phyloP scores from a whole-genome alignment of 352 stramenopile genomes.

The Phytopythium oedochilum region DNA sequence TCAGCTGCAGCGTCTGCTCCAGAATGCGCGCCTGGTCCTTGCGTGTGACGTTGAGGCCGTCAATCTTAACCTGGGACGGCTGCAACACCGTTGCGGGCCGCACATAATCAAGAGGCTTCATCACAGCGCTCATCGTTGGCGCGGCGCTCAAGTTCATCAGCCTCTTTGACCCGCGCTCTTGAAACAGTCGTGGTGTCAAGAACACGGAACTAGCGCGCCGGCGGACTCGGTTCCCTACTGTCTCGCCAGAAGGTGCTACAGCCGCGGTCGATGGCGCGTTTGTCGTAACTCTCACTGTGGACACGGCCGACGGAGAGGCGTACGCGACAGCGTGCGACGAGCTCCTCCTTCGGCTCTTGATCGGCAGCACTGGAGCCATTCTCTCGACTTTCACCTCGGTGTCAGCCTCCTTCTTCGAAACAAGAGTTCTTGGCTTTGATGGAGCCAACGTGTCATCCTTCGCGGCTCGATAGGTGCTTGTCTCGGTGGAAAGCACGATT shows the following conservation, averaged over 20 bases:
- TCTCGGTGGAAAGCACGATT: not conserved
- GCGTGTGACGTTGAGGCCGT: slow-evolving; percentile 16
- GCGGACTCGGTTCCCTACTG: not conserved
- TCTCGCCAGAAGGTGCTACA: not conserved
- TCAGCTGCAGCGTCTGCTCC: slow-evolving; percentile 22
- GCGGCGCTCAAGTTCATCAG: slow-evolving; percentile 14
- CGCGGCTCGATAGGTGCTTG: not conserved
- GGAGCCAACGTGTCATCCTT: not conserved
- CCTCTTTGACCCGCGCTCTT: slow-evolving; percentile 15
- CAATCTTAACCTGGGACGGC: slow-evolving; percentile 17
- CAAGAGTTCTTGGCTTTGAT: no score
- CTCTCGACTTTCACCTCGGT: not conserved
- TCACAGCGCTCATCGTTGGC: not conserved
- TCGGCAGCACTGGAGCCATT: not conserved
- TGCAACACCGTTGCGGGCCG: not conserved
- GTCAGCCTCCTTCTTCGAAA: not conserved
- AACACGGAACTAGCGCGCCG: slow-evolving; percentile 16
- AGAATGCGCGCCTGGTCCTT: slow-evolving; percentile 28
- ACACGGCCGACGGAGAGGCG: not conserved
- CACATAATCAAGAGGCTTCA: not conserved
- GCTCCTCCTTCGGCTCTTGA: not conserved
- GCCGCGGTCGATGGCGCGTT: not conserved
- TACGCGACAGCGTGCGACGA: not conserved
- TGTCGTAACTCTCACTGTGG: not conserved
- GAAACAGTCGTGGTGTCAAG: slow-evolving; percentile 14